Percentiles rank a stretch among this genome's conserved stretches.
Evolutionary conservation across 768 basidiomycete genomes (phyloP).

Genomic region (Paxillus involutus): DNA sequence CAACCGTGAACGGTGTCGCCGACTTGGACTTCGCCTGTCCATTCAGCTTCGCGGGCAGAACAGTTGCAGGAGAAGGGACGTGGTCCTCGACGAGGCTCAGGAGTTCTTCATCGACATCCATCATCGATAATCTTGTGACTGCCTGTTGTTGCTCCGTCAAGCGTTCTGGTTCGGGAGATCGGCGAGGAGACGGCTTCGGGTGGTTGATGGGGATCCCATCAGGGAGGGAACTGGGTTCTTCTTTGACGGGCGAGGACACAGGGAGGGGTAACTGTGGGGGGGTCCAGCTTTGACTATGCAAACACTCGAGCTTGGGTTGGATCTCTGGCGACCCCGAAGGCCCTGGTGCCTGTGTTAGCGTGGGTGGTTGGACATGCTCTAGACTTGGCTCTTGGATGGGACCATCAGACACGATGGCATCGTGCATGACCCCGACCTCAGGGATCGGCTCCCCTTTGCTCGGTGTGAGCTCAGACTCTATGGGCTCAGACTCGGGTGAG

Average conservation of each 20-base stretch:
- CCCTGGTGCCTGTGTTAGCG: neutral
- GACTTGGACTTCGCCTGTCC: neutral
- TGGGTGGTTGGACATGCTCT: neutral
- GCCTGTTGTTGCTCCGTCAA: slow-evolving; percentile 2
- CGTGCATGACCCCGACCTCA: neutral
- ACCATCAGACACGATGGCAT: neutral
- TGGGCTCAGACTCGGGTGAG: neutral
- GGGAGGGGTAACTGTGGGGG: slow-evolving; percentile 15
- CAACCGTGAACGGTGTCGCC: neutral
- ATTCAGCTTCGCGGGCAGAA: neutral
- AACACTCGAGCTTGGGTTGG: neutral
- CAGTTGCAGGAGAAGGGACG: slow-evolving; percentile 14
- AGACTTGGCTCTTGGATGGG: slow-evolving; percentile 1
- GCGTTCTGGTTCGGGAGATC: slow-evolving; percentile 8
- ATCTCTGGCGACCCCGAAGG: neutral
- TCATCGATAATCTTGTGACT: slow-evolving; percentile 29
- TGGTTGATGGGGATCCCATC: neutral
- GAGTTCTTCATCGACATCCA: slow-evolving; percentile 60
- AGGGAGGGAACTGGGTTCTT: neutral
- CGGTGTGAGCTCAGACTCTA: neutral
- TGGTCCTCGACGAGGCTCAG: slow-evolving; percentile 67
- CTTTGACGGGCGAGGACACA: neutral
- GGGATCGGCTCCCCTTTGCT: neutral
- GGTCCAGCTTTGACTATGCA: slow-evolving; percentile 7
- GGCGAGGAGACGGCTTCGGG: slow-evolving; percentile 6